Evolutionary conservation across 2,329 filamentous ascomycete genomes (phyloP), one percentile per base, ranked within the genome.

Genomic region (Paracoccidioides lutzii): DNA sequence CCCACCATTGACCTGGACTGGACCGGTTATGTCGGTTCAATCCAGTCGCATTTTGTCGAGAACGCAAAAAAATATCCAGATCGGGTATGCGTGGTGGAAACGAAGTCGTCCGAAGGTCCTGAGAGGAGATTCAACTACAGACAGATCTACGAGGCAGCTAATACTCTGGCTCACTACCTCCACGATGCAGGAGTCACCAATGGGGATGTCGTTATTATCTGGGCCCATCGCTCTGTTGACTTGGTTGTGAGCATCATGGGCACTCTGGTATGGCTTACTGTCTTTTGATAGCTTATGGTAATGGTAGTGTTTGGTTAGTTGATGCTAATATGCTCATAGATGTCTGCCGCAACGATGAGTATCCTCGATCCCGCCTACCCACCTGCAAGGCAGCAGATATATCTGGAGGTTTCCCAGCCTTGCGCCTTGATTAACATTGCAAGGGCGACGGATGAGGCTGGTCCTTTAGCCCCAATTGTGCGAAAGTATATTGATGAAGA

Each of bases 121-220:
- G 75, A 83, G 67, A 78, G 87, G 59, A 73, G 72, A 51, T 96
- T 93, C 71, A 91, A 83, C 30, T 97, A 96, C 70, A 76, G 77
- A 61, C 88, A 95, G 65, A 95, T 97, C 66, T 80, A 90, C 66
- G 86, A 95, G 73, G 84, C 85, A 0, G 86, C 88, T 35, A 94
- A 94, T 67, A 77, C 82, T 15, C 70, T 96, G 5, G 87, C 89
- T 28, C 83, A 95, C 71, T 81, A 95, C 66, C 78, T 96, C 22
- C 80, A 86, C 54, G 77, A 84, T 52, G 78, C 82, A 64, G 90
- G 90, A 57, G 77, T 89, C 60, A 77, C 83, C 57, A 77, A 82
- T 62, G 90, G 89, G 7, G 90, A 97, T 66, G 90, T 95, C 2
- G 89, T 95, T 64, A 95, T 95, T 88, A 87, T 93, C 60, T 96